Percentiles rank a stretch among this genome's conserved stretches.
Conservation (phyloP, 2,329 filamentous ascomycete genomes). For the Paecilomyces niveus region DNA sequence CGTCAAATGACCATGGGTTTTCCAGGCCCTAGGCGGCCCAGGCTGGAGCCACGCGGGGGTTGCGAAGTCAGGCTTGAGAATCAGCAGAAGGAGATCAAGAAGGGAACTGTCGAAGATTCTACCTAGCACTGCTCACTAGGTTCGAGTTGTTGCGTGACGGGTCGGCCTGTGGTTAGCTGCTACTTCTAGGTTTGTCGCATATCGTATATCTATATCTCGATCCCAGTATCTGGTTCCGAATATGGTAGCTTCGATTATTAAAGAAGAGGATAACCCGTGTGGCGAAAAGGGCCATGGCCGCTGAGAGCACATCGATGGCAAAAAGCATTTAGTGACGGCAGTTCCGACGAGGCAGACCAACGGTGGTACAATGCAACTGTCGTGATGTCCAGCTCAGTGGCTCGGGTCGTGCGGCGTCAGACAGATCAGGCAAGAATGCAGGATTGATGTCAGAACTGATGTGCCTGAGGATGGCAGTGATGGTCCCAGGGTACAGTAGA, state of each 20-base stretch:
- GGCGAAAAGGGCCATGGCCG: not conserved
- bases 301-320: not conserved
- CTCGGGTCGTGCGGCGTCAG: not conserved
- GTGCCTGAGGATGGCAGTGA: not conserved
- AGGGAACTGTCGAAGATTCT: too few species aligned
- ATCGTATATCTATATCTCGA: not conserved
- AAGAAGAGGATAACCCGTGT: not conserved
- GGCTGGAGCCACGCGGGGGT: not conserved
- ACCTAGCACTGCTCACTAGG: too few species aligned
- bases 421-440: not conserved
- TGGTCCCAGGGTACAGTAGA: not conserved
- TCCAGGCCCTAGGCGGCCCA: not conserved
- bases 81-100: not conserved
- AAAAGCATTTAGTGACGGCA: not conserved
- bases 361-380: not conserved
- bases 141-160: not conserved
- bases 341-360: constrained; percentile 6
- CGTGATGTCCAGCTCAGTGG: not conserved
- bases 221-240: not conserved
- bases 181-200: not conserved
- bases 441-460: not conserved
- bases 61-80: not conserved
- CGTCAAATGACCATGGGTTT: not conserved
- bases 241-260: not conserved
- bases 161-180: not conserved